phyloP scores from a whole-genome alignment of 1,139 yeast species.

The Saccharomyces hybrid region DNA sequence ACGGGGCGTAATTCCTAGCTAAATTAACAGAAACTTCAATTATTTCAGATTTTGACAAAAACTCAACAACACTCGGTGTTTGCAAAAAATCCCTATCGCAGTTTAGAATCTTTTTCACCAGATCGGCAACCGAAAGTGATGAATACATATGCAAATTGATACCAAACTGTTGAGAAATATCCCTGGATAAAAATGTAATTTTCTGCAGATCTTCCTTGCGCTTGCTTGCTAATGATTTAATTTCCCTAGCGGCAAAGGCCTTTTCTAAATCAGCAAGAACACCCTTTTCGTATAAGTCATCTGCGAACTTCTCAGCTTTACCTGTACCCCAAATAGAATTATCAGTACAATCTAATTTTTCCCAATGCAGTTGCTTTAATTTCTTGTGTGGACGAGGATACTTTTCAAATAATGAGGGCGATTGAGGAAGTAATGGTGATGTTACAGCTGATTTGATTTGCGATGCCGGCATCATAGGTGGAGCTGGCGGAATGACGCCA shows the following conservation, averaged over 20 bases:
- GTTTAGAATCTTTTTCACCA: constrained; percentile 48
- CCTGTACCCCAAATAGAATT: constrained; percentile 60
- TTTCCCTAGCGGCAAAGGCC: constrained; percentile 74
- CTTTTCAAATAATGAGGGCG: constrained; percentile 44
- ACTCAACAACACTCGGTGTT: constrained; percentile 60
- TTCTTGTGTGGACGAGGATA: constrained; percentile 72
- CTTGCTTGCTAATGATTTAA: constrained; percentile 41
- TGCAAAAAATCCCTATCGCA: constrained; percentile 54
- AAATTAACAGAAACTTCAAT: constrained; percentile 55
- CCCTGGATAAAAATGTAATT: constrained; percentile 56
- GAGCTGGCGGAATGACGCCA: constrained; percentile 36
- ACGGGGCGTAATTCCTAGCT: constrained; percentile 63
- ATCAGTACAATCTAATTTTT: constrained; percentile 55
- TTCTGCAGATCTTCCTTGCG: constrained; percentile 43
- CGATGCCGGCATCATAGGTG: constrained; percentile 29
- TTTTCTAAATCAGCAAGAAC: constrained; percentile 68
- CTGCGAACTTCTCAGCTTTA: constrained; percentile 46
- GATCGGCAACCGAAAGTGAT: constrained; percentile 44
- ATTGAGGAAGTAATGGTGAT: constrained; percentile 33
- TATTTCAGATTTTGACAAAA: constrained; percentile 60
- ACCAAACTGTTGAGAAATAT: constrained; percentile 70
- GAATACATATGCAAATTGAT: constrained; percentile 63
- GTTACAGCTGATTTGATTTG: constrained; percentile 27
- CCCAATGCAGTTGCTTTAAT: constrained; percentile 80
- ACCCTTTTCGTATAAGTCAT: constrained; percentile 56